These are phyloP conservation scores for Eucalyptus pauciflora DNA, from an alignment of 345 rosid genomes.

Conservation along the genomic window DNA sequence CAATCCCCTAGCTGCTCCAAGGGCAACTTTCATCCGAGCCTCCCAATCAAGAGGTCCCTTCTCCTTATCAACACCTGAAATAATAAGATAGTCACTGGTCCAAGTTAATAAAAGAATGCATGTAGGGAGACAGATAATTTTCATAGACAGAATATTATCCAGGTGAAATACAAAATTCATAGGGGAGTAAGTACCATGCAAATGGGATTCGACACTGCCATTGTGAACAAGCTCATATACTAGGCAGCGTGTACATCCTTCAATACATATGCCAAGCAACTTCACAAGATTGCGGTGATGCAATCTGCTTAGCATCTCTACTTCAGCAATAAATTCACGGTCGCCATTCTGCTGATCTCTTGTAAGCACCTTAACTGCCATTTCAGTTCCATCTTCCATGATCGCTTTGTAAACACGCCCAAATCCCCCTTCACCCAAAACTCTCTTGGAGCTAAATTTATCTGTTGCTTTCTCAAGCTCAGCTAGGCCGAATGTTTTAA, in stretches of 20 bases:
- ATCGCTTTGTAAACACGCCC: slow-evolving; percentile 84
- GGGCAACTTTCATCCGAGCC: slow-evolving; percentile 89
- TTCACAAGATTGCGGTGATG: slow-evolving; percentile 99
- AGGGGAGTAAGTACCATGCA: slow-evolving; percentile 61
- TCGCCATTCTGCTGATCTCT: slow-evolving; percentile 81
- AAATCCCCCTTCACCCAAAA: slow-evolving; percentile 98
- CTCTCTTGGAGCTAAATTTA: slow-evolving; percentile 70
- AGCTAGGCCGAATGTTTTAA: slow-evolving; percentile 53
- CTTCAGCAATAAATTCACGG: slow-evolving; percentile 94
- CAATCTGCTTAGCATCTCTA: slow-evolving; percentile 97
- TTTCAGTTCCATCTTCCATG: slow-evolving; percentile 74
- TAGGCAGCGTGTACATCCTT: slow-evolving; percentile 78
- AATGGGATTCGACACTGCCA: slow-evolving; percentile 98
- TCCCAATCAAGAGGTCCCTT: slow-evolving; percentile 95
- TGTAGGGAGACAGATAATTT: not conserved
- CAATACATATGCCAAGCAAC: slow-evolving; percentile 90
- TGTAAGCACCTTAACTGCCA: slow-evolving; percentile 90
- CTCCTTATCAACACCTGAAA: slow-evolving; percentile 45
- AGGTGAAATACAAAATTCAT: not conserved
- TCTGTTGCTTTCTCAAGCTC: slow-evolving; percentile 91
- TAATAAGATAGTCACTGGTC: not conserved
- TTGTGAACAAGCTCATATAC: slow-evolving; percentile 89
- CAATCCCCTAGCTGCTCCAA: slow-evolving; percentile 97
- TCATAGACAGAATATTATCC: not conserved
- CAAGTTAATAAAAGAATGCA: not conserved